Evolutionary conservation across 495 filamentous ascomycete species (phyloP).

Genomic region (Penicillium roqueforti): DNA sequence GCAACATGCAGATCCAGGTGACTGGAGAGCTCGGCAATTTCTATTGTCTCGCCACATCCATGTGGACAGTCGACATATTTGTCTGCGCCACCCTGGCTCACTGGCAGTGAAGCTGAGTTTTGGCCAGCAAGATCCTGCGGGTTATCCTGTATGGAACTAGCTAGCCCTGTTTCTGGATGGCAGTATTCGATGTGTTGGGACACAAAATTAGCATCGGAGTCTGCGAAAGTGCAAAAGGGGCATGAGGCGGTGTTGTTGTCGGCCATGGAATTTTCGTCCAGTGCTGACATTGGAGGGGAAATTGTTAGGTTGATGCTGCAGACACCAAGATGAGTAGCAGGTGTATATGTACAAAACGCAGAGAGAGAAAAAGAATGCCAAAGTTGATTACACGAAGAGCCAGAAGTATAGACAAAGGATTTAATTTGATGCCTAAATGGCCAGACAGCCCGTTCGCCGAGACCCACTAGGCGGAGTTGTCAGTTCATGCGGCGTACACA

Average conservation of each 20-base stretch:
- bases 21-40: slow-evolving; percentile 56
- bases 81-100: slow-evolving; percentile 29
- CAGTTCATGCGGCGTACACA: not conserved
- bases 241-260: slow-evolving; percentile 30
- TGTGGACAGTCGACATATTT: slow-evolving; percentile 64
- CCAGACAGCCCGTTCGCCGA: not conserved
- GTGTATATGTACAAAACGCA: not conserved
- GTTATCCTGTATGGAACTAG: not conserved
- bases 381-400: not conserved
- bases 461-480: not conserved
- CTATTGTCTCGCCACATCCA: slow-evolving; percentile 67
- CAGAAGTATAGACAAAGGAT: not conserved
- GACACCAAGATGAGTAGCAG: not conserved
- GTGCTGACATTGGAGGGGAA: not conserved
- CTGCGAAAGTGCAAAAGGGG: slow-evolving; percentile 54
- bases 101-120: not conserved
- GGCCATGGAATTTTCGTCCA: slow-evolving; percentile 17
- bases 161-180: slow-evolving; percentile 46
- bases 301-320: not conserved
- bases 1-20: slow-evolving; percentile 72
- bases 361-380: not conserved
- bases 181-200: slow-evolving; percentile 53
- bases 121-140: not conserved
- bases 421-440: slow-evolving; percentile 2
- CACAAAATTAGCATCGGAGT: slow-evolving; percentile 46